Conservation (phyloP, 2,329 filamentous ascomycete genomes). For the Talaromyces atroroseus region DNA sequence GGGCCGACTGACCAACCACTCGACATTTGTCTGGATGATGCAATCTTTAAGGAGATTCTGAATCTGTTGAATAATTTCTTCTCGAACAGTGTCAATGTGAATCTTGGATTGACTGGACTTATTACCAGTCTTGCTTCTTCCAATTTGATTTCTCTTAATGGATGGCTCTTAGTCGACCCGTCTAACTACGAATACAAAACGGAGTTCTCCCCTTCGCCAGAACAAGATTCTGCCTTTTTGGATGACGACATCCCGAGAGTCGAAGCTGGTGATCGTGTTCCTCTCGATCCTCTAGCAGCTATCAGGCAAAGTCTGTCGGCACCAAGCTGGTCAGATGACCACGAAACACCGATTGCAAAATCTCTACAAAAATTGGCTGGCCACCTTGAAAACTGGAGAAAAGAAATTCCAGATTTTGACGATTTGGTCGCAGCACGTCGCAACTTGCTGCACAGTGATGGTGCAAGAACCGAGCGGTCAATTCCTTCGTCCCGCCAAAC, state of each 20-base stretch:
- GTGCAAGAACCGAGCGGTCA: slow-evolving; percentile 17
- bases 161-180: slow-evolving; percentile 79
- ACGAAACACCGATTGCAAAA: slow-evolving; percentile 44
- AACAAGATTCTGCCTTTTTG: neutral
- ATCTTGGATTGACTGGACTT: slow-evolving; percentile 78
- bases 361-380: slow-evolving; percentile 57
- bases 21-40: slow-evolving; percentile 60
- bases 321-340: slow-evolving; percentile 45
- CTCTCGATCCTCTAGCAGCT: slow-evolving; percentile 20
- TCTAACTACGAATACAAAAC: slow-evolving; percentile 51
- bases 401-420: slow-evolving; percentile 65
- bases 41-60: slow-evolving; percentile 49
- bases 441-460: slow-evolving; percentile 32
- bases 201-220: slow-evolving; percentile 12
- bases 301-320: slow-evolving; percentile 37
- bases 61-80: slow-evolving; percentile 72
- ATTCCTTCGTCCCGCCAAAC: slow-evolving; percentile 18
- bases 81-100: slow-evolving; percentile 84
- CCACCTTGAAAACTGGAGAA: slow-evolving; percentile 58
- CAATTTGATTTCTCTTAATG: slow-evolving; percentile 76
- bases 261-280: slow-evolving; percentile 29
- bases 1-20: slow-evolving; percentile 58
- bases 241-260: slow-evolving; percentile 30
- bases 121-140: slow-evolving; percentile 79
- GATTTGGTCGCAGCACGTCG: slow-evolving; percentile 60